Base-by-base conservation (phyloP, 805 yeast genomes). In the Wickerhamiella lipophila region DNA sequence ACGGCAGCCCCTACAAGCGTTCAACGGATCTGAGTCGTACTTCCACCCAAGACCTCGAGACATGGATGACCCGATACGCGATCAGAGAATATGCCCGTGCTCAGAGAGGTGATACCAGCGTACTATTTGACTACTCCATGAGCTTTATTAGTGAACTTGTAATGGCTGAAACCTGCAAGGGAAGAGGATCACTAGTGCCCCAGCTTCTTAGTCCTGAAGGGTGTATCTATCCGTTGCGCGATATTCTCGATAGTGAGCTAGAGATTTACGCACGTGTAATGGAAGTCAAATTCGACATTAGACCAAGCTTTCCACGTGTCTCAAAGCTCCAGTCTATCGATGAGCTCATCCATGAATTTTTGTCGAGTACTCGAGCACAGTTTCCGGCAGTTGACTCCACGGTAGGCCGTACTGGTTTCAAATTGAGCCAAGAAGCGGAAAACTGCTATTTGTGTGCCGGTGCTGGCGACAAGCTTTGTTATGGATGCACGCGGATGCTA, bases 311-410 rank as follows among this genome's bases (percentile, higher is more conserved):
- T 3, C 68, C 66, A 5, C 68, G 68, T 26, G 73, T 78, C 50
- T 73, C 79, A 15, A 83, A 78, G 60, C 78, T 80, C 56, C 83
- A 81, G 72, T 83, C 95, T 1, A 80, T 89, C 16, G 81, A 83
- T 57, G 94, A 85, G 58, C 71, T 89, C 45, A 79, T 87, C 1
- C 69, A 77, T 23, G 74, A 78, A 45, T 89, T 89, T 63, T 85
- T 85, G 56, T 72, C 68, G 26, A 70, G 72, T 29, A 76, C 88
- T 21, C 95, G 85, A 58, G 71, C 72, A 5, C 87, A 79, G 13
- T 87, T 87, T 60, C 87, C 95, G 0, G 84, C 89, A 50, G 83
- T 89, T 2, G 87, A 88, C 2, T 82, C 96, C 0, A 88, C 97
- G 0, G 96, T 89, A 18, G 87, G 87, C 12, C 80, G 84, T 55